Percentiles rank a stretch among this genome's conserved stretches.
Evolutionary conservation across 177 flowering plant genomes (phyloP).

Genomic region (Vitis hybrid): DNA sequence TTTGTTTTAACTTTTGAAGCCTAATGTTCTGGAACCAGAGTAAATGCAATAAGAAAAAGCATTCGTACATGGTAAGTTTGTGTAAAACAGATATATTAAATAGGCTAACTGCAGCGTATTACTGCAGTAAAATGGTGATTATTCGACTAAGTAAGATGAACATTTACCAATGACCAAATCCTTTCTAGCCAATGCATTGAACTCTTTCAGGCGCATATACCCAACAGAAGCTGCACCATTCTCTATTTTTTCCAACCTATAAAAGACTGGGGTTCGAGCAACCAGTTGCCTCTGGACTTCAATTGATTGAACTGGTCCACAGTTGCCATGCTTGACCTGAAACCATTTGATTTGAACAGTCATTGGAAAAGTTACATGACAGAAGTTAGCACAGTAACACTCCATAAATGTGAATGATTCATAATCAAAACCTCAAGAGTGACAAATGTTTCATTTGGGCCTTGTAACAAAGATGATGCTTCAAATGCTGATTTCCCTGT

Average conservation of each 20-base stretch:
- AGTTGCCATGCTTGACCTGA: constrained; percentile 88
- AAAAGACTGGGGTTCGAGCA: constrained; percentile 92
- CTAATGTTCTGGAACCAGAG: neutral
- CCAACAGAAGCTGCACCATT: constrained; percentile 69
- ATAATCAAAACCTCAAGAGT: constrained; percentile 63
- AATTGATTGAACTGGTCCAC: constrained; percentile 76
- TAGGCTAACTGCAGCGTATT: neutral
- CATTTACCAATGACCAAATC: constrained; percentile 78
- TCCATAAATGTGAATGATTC: neutral
- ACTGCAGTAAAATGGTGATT: neutral
- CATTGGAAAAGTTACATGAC: neutral
- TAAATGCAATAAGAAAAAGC: neutral
- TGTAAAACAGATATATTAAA: neutral
- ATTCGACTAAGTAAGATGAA: constrained; percentile 3
- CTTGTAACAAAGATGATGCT: constrained; percentile 86
- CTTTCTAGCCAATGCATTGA: constrained; percentile 96
- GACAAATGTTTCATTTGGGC: constrained; percentile 88
- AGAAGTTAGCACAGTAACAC: constrained; percentile 1
- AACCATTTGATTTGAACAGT: constrained; percentile 11
- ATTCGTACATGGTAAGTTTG: neutral
- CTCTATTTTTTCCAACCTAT: constrained; percentile 68
- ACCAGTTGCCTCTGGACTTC: constrained; percentile 74
- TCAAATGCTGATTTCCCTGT: constrained; percentile 89
- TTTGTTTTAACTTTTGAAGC: neutral
- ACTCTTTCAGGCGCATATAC: constrained; percentile 89